A percentile compares a stretch with the other conserved stretches of the same genome.
phyloP scores from a whole-genome alignment of 768 basidiomycete genomes.

The Amanita pallidorosea region DNA sequence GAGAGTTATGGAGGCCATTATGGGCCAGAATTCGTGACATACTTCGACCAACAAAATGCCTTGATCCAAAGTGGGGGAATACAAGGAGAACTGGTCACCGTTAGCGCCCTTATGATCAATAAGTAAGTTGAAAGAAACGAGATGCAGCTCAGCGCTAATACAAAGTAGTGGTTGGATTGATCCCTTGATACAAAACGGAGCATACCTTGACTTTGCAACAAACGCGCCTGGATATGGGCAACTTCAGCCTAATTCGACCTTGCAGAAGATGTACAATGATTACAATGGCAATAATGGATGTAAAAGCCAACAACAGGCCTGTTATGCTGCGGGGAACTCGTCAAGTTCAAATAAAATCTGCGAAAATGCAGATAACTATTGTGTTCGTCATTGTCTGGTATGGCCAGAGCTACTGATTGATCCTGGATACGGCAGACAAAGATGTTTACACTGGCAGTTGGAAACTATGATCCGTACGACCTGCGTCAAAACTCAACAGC shows the following conservation, averaged over 20 bases:
- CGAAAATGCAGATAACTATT: constrained; percentile 38
- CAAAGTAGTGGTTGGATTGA: constrained; percentile 52
- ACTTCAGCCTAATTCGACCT: constrained; percentile 35
- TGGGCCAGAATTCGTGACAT: constrained; percentile 53
- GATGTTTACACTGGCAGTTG: constrained; percentile 40
- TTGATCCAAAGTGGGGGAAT: constrained; percentile 33
- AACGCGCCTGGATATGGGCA: constrained; percentile 60
- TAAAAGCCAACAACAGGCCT: constrained; percentile 40
- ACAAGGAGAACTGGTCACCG: constrained; percentile 36
- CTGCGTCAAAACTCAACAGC: constrained; percentile 44
- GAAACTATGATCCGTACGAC: constrained; percentile 43
- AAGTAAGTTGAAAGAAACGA: constrained; percentile 25
- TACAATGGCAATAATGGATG: constrained; percentile 42
- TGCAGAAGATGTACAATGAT: constrained; percentile 34
- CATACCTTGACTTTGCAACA: constrained; percentile 49
- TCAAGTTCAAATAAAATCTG: constrained; percentile 40
- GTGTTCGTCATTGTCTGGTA: constrained; percentile 26
- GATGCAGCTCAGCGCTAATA: not conserved
- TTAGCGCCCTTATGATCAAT: constrained; percentile 56
- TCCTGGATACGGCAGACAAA: constrained; percentile 20
- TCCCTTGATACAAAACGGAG: constrained; percentile 50
- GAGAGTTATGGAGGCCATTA: constrained; percentile 66
- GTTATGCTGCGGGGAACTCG: constrained; percentile 42
- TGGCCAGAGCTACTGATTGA: not conserved
- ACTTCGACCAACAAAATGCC: constrained; percentile 52